These are phyloP conservation scores for Dalbergia cultrata DNA, from an alignment of 306 rosid genomes.

Conservation along the genomic window DNA sequence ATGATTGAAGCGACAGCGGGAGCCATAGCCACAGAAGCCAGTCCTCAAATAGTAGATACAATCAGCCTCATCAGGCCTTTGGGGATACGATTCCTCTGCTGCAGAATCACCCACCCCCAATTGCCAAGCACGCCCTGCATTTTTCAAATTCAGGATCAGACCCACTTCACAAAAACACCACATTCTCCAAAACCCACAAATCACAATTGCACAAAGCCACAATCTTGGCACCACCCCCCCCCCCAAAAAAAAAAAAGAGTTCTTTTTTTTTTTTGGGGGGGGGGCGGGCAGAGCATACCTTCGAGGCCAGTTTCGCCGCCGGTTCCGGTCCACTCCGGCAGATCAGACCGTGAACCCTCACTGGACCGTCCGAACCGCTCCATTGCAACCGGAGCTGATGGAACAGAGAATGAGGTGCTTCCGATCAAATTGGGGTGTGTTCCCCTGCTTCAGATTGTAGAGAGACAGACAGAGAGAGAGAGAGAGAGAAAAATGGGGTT, in stretches of 20 bases:
- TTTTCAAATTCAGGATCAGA: conserved; percentile 57
- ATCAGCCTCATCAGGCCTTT: conserved; percentile 81
- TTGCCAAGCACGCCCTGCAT: conserved; percentile 86
- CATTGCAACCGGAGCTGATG: conserved; percentile 66
- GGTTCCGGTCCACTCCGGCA: conserved; percentile 75
- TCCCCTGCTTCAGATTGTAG: conserved; percentile 32
- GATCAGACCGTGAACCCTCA: conserved; percentile 87
- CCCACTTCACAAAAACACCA: conserved; percentile 44
- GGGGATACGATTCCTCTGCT: conserved; percentile 77
- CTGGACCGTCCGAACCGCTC: conserved; percentile 79
- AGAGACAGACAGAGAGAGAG: conserved; percentile 46
- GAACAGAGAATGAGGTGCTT: conserved; percentile 55
- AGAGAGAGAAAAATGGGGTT: conserved; percentile 41
- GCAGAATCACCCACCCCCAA: conserved; percentile 58
- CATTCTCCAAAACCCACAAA: conserved; percentile 57
- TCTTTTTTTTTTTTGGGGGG: too few relatives aligned
- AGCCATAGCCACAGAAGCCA: conserved; percentile 93
- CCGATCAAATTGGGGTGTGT: conserved; percentile 72
- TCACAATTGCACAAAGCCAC: conserved; percentile 43
- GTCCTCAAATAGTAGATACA: conserved; percentile 88
- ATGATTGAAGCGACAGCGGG: conserved; percentile 93
- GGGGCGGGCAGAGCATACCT: conserved; percentile 54
- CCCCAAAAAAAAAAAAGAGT: conserved; percentile 15
- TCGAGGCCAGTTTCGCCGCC: conserved; percentile 66
- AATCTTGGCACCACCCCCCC: not conserved